Conservation (phyloP, 768 basidiomycete genomes). For the Termitomyces sp. region DNA sequence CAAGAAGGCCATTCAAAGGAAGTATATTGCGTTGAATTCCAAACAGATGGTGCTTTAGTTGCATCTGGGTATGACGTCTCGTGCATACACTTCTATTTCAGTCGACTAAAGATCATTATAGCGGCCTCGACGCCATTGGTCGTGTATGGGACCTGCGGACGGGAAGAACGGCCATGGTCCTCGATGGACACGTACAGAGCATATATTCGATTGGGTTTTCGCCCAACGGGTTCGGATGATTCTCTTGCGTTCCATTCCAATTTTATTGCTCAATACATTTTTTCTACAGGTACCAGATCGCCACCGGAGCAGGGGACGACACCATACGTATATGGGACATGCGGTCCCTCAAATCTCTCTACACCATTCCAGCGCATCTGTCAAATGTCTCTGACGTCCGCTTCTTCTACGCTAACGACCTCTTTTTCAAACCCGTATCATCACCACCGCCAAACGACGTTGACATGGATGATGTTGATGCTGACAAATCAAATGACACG, state of each 20-base stretch:
- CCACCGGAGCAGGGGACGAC: constrained; percentile 95
- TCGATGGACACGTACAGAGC: constrained; percentile 94
- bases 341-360: constrained; percentile 86
- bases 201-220: constrained; percentile 91
- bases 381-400: constrained; percentile 94
- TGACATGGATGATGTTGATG: constrained; percentile 45
- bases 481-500: constrained; percentile 33
- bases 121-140: constrained; percentile 94
- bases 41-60: constrained; percentile 88
- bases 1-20: constrained; percentile 99
- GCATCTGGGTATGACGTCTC: constrained; percentile 76
- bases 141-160: constrained; percentile 97
- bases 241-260: constrained; percentile 4
- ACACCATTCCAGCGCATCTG: constrained; percentile 94
- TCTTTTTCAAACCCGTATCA: constrained; percentile 38
- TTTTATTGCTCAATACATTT: constrained; percentile 8
- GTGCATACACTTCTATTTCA: not conserved
- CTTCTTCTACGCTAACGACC: constrained; percentile 78
- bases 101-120: constrained; percentile 25
- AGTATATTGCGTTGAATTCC: constrained; percentile 94
- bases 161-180: constrained; percentile 94
- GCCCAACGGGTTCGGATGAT: constrained; percentile 80
- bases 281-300: constrained; percentile 82
- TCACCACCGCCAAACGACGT: constrained; percentile 36
- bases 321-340: constrained; percentile 99